A percentile compares a stretch with the other conserved stretches of the same genome.
phyloP scores from a whole-genome alignment of 352 stramenopile species.

The Globisporangium nagaii region DNA sequence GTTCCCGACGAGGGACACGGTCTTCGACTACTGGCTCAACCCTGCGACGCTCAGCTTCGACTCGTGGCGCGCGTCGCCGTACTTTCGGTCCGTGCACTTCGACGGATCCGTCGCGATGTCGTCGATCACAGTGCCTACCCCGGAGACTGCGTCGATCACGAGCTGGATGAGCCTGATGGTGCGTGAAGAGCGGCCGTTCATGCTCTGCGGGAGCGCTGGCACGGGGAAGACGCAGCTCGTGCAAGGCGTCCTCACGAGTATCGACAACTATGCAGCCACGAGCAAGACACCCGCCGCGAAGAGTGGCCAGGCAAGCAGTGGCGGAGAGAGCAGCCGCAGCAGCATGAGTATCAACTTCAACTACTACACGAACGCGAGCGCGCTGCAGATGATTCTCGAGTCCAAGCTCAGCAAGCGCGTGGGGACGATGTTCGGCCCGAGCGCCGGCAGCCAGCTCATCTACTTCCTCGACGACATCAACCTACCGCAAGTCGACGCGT shows the following conservation, averaged over 20 bases:
- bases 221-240: conserved; percentile 94
- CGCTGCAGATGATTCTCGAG: conserved; percentile 81
- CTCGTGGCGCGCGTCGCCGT: conserved; percentile 90
- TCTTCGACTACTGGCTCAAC: conserved; percentile 97
- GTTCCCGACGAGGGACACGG: conserved; percentile 89
- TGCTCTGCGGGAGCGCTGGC: conserved; percentile 90
- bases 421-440: conserved; percentile 73
- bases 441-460: conserved; percentile 78
- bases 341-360: conserved; percentile 87
- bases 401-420: conserved; percentile 89
- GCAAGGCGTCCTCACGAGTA: conserved; percentile 66
- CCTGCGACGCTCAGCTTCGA: conserved; percentile 87
- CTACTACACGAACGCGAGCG: conserved; percentile 69
- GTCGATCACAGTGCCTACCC: conserved; percentile 89
- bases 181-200: conserved; percentile 87
- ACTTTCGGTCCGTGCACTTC: conserved; percentile 82
- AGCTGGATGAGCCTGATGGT: conserved; percentile 95
- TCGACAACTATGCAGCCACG: conserved; percentile 30
- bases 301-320: conserved; percentile 16
- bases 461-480: conserved; percentile 97
- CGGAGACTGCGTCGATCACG: conserved; percentile 90
- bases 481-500: conserved; percentile 91
- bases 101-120: conserved; percentile 72
- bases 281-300: conserved; percentile 10
- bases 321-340: conserved; percentile 19